These are phyloP conservation scores for Tricholoma bakamatsutake DNA, from an alignment of 768 basidiomycete genomes.

Conservation along the genomic window DNA sequence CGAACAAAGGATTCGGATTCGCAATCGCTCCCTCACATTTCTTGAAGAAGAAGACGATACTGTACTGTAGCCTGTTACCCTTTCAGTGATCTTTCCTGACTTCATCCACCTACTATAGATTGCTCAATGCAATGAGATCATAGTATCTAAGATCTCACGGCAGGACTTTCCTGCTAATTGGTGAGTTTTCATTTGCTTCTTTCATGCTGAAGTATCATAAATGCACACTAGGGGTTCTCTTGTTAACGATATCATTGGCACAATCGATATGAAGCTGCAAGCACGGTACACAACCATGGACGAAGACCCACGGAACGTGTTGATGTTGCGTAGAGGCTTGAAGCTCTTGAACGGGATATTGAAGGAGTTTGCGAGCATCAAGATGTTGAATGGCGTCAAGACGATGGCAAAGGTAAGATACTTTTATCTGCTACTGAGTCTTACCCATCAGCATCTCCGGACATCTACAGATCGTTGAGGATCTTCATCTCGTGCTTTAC, in stretches of 20 bases:
- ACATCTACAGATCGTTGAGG: conserved; percentile 42
- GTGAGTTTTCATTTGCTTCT: conserved; percentile 30
- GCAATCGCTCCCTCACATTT: conserved; percentile 57
- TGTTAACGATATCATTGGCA: conserved; percentile 44
- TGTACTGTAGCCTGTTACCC: conserved; percentile 32
- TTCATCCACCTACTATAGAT: conserved; percentile 41
- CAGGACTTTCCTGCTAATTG: conserved; percentile 71
- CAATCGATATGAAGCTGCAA: conserved; percentile 50
- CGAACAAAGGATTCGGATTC: conserved; percentile 61
- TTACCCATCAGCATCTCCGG: neutral
- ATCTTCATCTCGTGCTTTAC: conserved; percentile 50
- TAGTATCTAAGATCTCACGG: conserved; percentile 73
- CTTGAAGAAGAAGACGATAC: conserved; percentile 75
- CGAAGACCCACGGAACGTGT: conserved; percentile 36
- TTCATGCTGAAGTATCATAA: neutral
- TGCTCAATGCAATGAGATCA: conserved; percentile 68
- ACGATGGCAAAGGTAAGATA: conserved; percentile 54
- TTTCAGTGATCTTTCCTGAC: conserved; percentile 5
- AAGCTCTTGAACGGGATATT: conserved; percentile 58
- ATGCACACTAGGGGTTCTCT: conserved; percentile 48
- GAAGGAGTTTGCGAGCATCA: conserved; percentile 66
- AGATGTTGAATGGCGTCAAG: conserved; percentile 63
- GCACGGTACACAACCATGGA: conserved; percentile 38
- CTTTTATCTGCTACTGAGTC: neutral
- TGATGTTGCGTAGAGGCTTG: conserved; percentile 55